Conservation (phyloP, 2,329 filamentous ascomycete genomes). For the Aspergillus vadensis region DNA sequence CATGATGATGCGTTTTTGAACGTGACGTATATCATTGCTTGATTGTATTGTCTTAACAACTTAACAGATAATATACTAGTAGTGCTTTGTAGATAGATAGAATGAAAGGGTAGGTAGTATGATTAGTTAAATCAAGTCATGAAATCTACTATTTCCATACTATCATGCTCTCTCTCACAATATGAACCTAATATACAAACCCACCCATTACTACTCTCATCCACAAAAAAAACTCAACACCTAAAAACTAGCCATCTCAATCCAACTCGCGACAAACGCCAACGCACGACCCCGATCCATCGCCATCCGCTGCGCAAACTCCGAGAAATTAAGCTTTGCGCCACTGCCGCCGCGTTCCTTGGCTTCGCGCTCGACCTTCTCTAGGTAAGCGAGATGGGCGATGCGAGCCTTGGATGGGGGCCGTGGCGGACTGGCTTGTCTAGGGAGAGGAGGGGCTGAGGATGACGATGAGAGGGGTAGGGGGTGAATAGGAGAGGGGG, state of each 20-base stretch:
- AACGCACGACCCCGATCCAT: slow-evolving; percentile 67
- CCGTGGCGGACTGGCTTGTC: slow-evolving; percentile 18
- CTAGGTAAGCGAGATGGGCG: slow-evolving; percentile 54
- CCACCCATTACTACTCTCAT: background rate
- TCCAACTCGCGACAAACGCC: slow-evolving; percentile 86
- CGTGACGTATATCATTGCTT: background rate
- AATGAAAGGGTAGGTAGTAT: no score
- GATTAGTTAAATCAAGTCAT: background rate
- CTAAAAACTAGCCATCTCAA: slow-evolving; percentile 70
- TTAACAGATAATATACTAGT: no score
- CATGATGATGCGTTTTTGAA: no score
- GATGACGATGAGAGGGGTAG: slow-evolving; percentile 25
- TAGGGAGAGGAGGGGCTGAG: slow-evolving; percentile 13
- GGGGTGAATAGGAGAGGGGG: slow-evolving; percentile 38
- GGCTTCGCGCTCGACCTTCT: slow-evolving; percentile 69
- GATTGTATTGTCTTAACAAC: no score
- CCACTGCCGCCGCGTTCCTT: slow-evolving; percentile 69
- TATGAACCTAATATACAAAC: background rate
- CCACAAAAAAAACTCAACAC: background rate
- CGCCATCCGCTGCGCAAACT: slow-evolving; percentile 77
- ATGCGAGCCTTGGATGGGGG: slow-evolving; percentile 39
- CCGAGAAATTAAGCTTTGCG: slow-evolving; percentile 73
- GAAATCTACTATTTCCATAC: background rate
- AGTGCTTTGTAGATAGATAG: no score
- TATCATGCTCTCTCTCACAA: background rate